Conservation (phyloP, 768 basidiomycete species). For the Tricholoma bakamatsutake region DNA sequence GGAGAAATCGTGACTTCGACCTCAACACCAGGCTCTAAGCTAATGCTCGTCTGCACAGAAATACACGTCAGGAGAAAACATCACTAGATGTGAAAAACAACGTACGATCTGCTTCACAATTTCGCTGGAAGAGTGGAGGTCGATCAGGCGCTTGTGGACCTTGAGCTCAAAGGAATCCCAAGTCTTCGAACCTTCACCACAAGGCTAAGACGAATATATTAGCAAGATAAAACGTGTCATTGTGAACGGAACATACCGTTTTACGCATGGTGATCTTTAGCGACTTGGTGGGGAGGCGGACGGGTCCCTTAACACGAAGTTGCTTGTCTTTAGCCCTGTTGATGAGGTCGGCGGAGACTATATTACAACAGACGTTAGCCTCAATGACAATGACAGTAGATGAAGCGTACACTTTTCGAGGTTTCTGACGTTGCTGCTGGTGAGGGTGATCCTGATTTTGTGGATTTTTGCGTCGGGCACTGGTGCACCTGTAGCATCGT, state of each 20-base stretch:
- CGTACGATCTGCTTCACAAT: conserved; percentile 99
- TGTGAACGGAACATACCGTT: conserved; percentile 55
- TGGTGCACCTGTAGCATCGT: conserved; percentile 86
- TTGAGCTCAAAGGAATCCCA: conserved; percentile 99
- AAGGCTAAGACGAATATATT: conserved; percentile 53
- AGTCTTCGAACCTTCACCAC: conserved; percentile 99
- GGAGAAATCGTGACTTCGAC: conserved; percentile 96
- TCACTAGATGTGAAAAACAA: conserved; percentile 9
- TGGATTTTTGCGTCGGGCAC: conserved; percentile 89
- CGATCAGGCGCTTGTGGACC: conserved; percentile 99
- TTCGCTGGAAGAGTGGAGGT: conserved; percentile 97
- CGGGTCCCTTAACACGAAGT: conserved; percentile 97
- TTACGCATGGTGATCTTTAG: conserved; percentile 99
- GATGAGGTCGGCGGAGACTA: conserved; percentile 94
- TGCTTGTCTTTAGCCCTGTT: conserved; percentile 99
- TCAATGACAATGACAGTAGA: not conserved
- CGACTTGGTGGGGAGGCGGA: conserved; percentile 97
- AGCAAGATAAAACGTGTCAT: not conserved
- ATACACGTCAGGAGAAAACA: not conserved
- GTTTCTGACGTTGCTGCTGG: conserved; percentile 96
- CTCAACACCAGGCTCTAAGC: conserved; percentile 98
- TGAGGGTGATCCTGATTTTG: conserved; percentile 99
- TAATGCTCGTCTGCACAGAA: conserved; percentile 81
- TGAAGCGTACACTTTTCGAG: conserved; percentile 86
- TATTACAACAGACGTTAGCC: not conserved